Base-by-base conservation (phyloP, 306 rosid species). In the Biancaea sappan region DNA sequence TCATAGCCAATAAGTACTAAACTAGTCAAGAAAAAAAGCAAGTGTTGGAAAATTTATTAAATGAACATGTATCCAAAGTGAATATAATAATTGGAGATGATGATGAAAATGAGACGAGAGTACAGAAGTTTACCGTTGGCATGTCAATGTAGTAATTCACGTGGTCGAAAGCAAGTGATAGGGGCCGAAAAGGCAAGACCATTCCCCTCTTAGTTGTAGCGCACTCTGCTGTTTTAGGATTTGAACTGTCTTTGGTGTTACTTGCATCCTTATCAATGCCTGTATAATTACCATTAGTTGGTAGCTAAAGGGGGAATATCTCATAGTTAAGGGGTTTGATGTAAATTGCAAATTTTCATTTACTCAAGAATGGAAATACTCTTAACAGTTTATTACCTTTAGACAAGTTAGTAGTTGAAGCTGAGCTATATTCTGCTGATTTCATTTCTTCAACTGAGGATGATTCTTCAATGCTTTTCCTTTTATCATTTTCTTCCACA, bases 101-200 rank as follows among this genome's bases (percentile, higher is more conserved):
- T 53, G 70, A 71, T 59, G 57, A 35, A 75, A 41, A 34, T 41
- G 48, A 44, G 79, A 31, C 40, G 63, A 22, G 69, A 46, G 28
- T 43, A 47, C 66, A 74, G 75, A 62, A 57, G 57, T 75, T 75
- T 81, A 84, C 88, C 16, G 79, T 37, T 48, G 90, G 90, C 83
- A 84, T 86, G 64, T 78, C 72, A 47, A 86, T 54, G 71, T 86
- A 81, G 86, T 86, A 86, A 66, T 81, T 86, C 59, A 84, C 77
- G 19, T 60, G 82, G 52, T 81, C 66, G 40, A 86, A 86, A 35
- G 88, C 86, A 78, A 86, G 81, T 26, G 90, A 83, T 34, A 76
- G 70, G 38, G 90, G 86, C 72, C 18, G 80, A 77, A 81, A 84
- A 18, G 90, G 88, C 79, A 86, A 73, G 71, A 86, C 72, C 88